These are phyloP conservation scores for Polytrichum formosum DNA, from an alignment of 225 moss, liverwort and hornwort species.

Conservation along the genomic window DNA sequence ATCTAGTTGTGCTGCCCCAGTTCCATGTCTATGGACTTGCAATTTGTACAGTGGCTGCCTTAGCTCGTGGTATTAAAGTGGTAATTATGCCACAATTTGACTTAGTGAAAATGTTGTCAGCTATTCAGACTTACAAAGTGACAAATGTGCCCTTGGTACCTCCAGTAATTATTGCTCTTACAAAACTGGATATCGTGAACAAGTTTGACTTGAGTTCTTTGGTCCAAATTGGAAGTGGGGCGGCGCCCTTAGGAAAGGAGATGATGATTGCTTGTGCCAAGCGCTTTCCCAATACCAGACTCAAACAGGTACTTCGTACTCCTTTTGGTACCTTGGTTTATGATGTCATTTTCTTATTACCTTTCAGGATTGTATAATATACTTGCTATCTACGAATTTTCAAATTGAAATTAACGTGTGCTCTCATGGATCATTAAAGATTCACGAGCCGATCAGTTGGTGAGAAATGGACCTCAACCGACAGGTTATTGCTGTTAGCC, in stretches of 20 bases:
- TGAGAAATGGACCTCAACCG: too few species aligned
- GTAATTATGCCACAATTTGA: slow-evolving; percentile 46
- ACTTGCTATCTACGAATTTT: too few species aligned
- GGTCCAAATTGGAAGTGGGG: slow-evolving; percentile 41
- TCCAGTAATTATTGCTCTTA: slow-evolving; percentile 52
- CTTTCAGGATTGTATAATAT: too few species aligned
- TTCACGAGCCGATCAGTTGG: too few species aligned
- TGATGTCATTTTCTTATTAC: not conserved
- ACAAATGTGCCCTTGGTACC: slow-evolving; percentile 52
- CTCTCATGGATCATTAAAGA: too few species aligned
- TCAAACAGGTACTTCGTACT: slow-evolving; percentile 44
- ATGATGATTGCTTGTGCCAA: slow-evolving; percentile 38
- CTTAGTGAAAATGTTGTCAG: slow-evolving; percentile 50
- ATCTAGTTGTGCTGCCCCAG: slow-evolving; percentile 44
- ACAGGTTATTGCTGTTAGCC: too few species aligned
- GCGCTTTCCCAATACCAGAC: slow-evolving; percentile 39
- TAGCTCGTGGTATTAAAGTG: slow-evolving; percentile 36
- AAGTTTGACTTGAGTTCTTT: slow-evolving; percentile 63
- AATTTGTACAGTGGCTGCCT: slow-evolving; percentile 33
- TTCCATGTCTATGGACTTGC: slow-evolving; percentile 59
- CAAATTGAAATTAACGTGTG: too few species aligned
- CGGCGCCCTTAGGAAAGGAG: slow-evolving; percentile 55
- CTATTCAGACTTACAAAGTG: slow-evolving; percentile 38
- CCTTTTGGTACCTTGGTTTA: not conserved
- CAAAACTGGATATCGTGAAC: slow-evolving; percentile 43